These are phyloP conservation scores for Phytophthora citrophthora DNA, from an alignment of 352 stramenopile genomes.

Conservation along the genomic window DNA sequence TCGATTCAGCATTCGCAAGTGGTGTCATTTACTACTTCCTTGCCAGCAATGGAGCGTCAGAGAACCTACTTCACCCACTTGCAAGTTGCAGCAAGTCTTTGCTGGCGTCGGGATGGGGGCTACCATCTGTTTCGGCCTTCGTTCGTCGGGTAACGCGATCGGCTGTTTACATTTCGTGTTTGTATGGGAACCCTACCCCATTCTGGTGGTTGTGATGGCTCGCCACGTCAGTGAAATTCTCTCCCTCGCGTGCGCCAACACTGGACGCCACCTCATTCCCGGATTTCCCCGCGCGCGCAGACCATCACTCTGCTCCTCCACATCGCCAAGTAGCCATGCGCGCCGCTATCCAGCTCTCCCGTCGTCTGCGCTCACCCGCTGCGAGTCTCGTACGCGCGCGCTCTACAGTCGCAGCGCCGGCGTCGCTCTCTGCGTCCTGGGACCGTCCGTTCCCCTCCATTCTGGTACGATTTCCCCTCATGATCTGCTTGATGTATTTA, in stretches of 20 bases:
- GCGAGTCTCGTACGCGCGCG: slow-evolving; percentile 4
- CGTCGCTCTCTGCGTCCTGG: slow-evolving; percentile 71
- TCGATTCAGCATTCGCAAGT: too few relatives aligned
- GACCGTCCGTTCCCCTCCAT: slow-evolving; percentile 82
- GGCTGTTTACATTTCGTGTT: slow-evolving; percentile 37
- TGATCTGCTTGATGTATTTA: background rate
- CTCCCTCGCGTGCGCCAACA: slow-evolving; percentile 2
- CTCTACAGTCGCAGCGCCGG: slow-evolving; percentile 38
- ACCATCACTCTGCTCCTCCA: slow-evolving; percentile 8
- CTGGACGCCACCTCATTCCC: slow-evolving; percentile 10
- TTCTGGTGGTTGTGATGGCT: slow-evolving; percentile 35
- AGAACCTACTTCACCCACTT: background rate
- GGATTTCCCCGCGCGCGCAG: slow-evolving; percentile 12
- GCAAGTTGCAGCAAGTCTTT: background rate
- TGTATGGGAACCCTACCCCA: background rate
- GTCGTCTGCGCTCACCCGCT: slow-evolving; percentile 24
- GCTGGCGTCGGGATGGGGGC: slow-evolving; percentile 1
- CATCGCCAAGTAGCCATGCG: slow-evolving; percentile 28
- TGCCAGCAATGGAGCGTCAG: background rate
- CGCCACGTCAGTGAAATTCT: slow-evolving; percentile 4
- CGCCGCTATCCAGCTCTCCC: slow-evolving; percentile 36
- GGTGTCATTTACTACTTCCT: too few relatives aligned
- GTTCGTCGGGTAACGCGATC: slow-evolving; percentile 54
- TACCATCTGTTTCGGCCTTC: slow-evolving; percentile 6
- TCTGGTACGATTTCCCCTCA: slow-evolving; percentile 49